Evolutionary conservation across 2,329 filamentous ascomycete genomes (phyloP).

Genomic region (Exophiala phaeomuriformis): DNA sequence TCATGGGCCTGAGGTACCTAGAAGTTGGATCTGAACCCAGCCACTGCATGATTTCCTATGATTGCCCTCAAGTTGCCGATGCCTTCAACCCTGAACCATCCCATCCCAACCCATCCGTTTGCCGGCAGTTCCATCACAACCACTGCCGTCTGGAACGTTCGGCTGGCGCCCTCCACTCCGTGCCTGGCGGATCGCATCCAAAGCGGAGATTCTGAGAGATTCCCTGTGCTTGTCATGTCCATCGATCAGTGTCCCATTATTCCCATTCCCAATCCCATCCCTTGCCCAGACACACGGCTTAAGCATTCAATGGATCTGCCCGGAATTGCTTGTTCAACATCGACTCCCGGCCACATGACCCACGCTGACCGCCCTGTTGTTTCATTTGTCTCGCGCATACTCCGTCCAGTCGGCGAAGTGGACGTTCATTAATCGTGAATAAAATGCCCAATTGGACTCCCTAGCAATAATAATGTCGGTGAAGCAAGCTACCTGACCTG

Average conservation of each 20-base stretch:
- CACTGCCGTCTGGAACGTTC: neutral
- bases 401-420: neutral
- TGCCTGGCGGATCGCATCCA: neutral
- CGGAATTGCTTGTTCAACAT: slow-evolving; percentile 1
- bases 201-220: neutral
- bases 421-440: neutral
- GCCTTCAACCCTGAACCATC: no score
- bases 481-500: slow-evolving; percentile 6
- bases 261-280: no score
- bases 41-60: no score
- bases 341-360: neutral
- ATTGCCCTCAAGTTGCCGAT: no score
- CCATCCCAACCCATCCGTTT: no score
- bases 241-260: neutral
- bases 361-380: neutral
- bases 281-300: neutral
- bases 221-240: neutral
- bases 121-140: neutral
- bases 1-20: no score
- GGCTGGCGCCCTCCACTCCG: neutral
- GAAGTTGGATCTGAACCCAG: no score
- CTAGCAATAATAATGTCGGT: neutral
- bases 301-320: neutral
- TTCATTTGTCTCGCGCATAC: neutral
- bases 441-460: neutral